Evolutionary conservation across 495 filamentous ascomycete genomes (phyloP).

Genomic region (Penicillium cosmopolitanum): DNA sequence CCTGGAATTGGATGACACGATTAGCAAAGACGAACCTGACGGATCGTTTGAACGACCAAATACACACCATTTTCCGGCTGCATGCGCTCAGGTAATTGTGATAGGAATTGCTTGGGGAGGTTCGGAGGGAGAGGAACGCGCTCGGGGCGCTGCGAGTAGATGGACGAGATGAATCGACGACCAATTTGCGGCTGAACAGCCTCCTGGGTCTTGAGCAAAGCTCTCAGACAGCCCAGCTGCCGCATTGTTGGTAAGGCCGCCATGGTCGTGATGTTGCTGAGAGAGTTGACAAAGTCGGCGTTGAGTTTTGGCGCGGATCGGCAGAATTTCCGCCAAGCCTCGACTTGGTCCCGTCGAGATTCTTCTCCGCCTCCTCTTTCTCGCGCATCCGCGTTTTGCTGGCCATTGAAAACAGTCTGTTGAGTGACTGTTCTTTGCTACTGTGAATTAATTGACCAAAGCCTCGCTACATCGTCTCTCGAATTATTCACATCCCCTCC

Average conservation of each 20-base stretch:
- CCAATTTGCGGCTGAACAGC: conserved; percentile 45
- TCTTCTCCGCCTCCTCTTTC: conserved; percentile 14
- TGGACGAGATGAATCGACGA: conserved; percentile 46
- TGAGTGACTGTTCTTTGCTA: neutral
- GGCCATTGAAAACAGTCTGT: conserved; percentile 1
- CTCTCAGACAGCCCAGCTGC: conserved; percentile 70
- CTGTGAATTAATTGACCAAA: neutral
- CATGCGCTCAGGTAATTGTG: conserved; percentile 45
- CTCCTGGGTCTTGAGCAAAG: conserved; percentile 49
- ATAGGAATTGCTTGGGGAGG: conserved; percentile 45
- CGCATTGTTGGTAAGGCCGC: conserved; percentile 60
- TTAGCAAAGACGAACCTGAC: neutral
- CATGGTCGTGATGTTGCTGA: conserved; percentile 47
- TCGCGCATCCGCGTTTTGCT: conserved; percentile 17
- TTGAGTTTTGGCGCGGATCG: conserved; percentile 37
- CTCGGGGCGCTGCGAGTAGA: conserved; percentile 40
- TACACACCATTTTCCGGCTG: conserved; percentile 41
- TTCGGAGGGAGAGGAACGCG: conserved; percentile 44
- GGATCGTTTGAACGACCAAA: neutral
- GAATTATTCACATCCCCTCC: neutral
- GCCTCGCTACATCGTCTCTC: neutral
- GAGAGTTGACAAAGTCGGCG: conserved; percentile 30
- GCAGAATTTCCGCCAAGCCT: conserved; percentile 52
- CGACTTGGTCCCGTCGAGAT: conserved; percentile 13
- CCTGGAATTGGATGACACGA: conserved; percentile 27